Evolutionary conservation across 2,329 filamentous ascomycete species (phyloP), one percentile per base, ranked within the genome.

Genomic region (Scedosporium aurantiacum): DNA sequence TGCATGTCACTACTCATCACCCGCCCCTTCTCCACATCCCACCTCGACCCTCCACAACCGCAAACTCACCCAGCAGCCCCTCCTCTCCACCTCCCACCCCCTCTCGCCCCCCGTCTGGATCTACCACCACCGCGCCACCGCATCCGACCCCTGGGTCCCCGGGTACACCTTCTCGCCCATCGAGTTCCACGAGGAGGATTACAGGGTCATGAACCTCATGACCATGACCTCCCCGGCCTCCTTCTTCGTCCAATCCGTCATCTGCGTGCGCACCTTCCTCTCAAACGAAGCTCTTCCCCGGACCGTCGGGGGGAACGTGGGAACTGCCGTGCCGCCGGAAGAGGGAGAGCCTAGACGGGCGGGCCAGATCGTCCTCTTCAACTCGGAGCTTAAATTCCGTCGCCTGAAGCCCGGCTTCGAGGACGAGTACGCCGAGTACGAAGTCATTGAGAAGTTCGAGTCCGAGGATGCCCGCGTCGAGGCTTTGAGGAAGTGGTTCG

Each of bases 131-230:
- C 68, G 64, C 6, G 66, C 68, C 14, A 67, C 61, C 37, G 60
- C 71, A 7, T 64, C 69, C 0, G 68, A 68, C 6, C 70, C 72
- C 0, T 85, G 79, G 75, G 67, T 69, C 12, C 74, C 77, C 8
- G 73, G 72, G 50, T 83, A 84, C 67, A 77, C 75, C 63, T 84
- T 84, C 65, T 75, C 74, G 4, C 78, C 82, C 61, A 73, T 69
- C 6, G 79, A 81, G 67, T 78, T 78, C 65, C 70, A 79, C 57
- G 70, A 73, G 3, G 70, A 69, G 55, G 79, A 82, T 66, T 80
- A 77, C 60, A 71, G 74, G 62, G 70, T 79, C 63, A 78, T 80
- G 71, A 80, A 78, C 66, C 71, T 74, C 62, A 70, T 63, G 14
- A 71, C 71, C 28, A 73, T 70, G 66, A 73, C 68, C 7, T 55